A percentile compares a stretch with the other conserved stretches of the same genome.
Evolutionary conservation across 169 alveolate genomes (phyloP).

Genomic region (Plasmodium inui): DNA sequence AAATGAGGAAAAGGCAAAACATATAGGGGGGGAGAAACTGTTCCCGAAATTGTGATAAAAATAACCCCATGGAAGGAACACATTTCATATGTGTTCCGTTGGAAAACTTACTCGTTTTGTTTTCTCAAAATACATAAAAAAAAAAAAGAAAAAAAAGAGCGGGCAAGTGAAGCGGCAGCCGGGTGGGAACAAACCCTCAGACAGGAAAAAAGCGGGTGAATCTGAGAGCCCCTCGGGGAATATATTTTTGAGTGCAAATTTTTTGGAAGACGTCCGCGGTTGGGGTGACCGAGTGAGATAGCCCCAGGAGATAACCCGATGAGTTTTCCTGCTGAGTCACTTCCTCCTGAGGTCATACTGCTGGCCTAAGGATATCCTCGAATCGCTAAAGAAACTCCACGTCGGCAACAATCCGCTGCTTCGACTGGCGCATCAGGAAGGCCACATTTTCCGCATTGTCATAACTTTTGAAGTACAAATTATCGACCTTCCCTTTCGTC

Average conservation of each 20-base stretch:
- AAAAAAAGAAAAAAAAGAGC: neutral
- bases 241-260: neutral
- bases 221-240: neutral
- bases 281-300: neutral
- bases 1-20: neutral
- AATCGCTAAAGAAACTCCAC: slow-evolving; percentile 11
- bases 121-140: slow-evolving; percentile 6
- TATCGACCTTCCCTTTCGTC: slow-evolving; percentile 61
- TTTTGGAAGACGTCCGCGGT: neutral
- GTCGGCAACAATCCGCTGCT: slow-evolving; percentile 50
- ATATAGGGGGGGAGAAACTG: neutral
- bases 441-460: slow-evolving; percentile 73
- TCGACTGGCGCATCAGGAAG: slow-evolving; percentile 58
- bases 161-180: neutral
- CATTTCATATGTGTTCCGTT: neutral
- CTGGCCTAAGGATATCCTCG: neutral
- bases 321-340: neutral
- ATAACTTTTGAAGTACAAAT: slow-evolving; percentile 54
- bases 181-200: neutral
- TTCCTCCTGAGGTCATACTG: neutral
- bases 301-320: neutral
- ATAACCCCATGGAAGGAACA: neutral
- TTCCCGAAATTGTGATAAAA: neutral
- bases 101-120: neutral
- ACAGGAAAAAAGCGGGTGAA: neutral